Evolutionary conservation across 768 basidiomycete species (phyloP), one percentile per base, ranked within the genome.

Genomic region (Suillus sp.): DNA sequence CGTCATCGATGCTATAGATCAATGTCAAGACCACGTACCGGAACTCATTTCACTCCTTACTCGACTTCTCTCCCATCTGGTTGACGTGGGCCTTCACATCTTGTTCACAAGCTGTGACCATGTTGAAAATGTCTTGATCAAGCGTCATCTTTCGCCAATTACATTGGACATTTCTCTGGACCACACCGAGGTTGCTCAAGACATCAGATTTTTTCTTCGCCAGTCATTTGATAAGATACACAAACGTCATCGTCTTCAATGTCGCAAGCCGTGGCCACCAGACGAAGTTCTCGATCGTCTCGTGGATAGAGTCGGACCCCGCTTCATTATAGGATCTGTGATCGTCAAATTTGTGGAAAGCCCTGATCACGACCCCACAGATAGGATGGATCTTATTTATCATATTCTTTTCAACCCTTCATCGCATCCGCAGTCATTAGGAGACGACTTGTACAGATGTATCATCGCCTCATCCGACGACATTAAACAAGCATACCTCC

Each of bases 121-220:
- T 6, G 2, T 13, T 6, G 4, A 51, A 20, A 37, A 18, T 5
- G 37, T 27, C 9, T 40, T 13, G 16, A 57, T 57, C 55, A 40
- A 27, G 3, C 37, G 10, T 6, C 37, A 57, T 27, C 10, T 40
- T 0, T 2, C 6, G 0, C 25, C 55, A 27, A 27, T 27, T 0
- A 57, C 18, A 40, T 57, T 37, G 18, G 55, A 57, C 18, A 13
- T 40, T 20, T 2, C 37, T 20, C 25, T 38, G 25, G 16, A 25
- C 1, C 25, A 0, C 25, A 40, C 10, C 9, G 37, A 0, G 2
- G 1, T 20, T 2, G 0, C 25, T 40, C 0, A 1, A 10, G 37
- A 57, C 5, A 1, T 57, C 0, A 13, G 18, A 7, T 57, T 0
- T 7, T 57, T 57, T 10, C 37, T 57, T 16, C 6, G 5, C 18